A percentile compares a stretch with the other conserved stretches of the same genome.
phyloP scores from a whole-genome alignment of 768 basidiomycete genomes.

The Agrocybe chaxingu region DNA sequence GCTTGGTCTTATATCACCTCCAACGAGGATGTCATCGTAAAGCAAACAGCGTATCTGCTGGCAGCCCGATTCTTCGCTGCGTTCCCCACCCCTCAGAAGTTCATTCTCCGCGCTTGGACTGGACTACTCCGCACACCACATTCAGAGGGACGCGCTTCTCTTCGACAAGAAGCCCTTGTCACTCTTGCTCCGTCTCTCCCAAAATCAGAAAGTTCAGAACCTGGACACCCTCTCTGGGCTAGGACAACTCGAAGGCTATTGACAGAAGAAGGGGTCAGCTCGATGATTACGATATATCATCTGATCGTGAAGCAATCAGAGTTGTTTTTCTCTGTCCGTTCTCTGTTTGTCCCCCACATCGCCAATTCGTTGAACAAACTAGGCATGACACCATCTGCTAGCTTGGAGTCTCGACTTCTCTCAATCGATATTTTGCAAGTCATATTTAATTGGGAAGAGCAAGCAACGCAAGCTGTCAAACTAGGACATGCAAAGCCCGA shows the following conservation, averaged over 20 bases:
- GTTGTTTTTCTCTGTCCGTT: conserved; percentile 90
- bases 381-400: conserved; percentile 71
- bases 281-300: conserved; percentile 79
- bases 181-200: conserved; percentile 83
- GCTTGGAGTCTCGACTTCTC: conserved; percentile 76
- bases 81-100: conserved; percentile 87
- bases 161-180: conserved; percentile 81
- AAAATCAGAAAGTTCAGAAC: conserved; percentile 51
- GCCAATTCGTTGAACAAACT: conserved; percentile 86
- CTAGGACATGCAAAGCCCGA: conserved; percentile 15
- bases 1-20: conserved; percentile 83
- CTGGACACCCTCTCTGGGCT: conserved; percentile 78
- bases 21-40: conserved; percentile 86
- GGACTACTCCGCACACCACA: conserved; percentile 79
- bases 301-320: conserved; percentile 89
- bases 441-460: conserved; percentile 92
- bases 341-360: conserved; percentile 91
- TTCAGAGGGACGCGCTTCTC: conserved; percentile 69
- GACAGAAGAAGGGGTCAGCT: conserved; percentile 82
- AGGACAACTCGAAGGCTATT: conserved; percentile 80
- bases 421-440: conserved; percentile 91
- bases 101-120: conserved; percentile 87
- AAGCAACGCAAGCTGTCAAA: conserved; percentile 35
- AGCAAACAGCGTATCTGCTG: conserved; percentile 88
- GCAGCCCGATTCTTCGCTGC: conserved; percentile 89